phyloP scores from a whole-genome alignment of 2,329 filamentous ascomycete genomes.

The Bipolaris sorokiniana region DNA sequence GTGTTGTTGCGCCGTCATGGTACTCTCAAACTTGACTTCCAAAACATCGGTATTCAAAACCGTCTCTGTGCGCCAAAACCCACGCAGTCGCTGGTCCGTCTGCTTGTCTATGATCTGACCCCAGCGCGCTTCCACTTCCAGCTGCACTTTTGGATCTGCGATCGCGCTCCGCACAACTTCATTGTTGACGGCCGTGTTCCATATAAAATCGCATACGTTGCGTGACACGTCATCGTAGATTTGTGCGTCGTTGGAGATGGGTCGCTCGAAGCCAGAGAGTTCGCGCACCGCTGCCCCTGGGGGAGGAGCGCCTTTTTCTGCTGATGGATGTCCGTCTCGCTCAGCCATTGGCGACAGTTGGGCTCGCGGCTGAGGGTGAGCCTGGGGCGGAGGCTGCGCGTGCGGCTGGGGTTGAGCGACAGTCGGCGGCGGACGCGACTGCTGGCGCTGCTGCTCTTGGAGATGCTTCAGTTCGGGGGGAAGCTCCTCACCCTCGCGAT shows the following conservation, averaged over 20 bases:
- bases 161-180: conserved; percentile 62
- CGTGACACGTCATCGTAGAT: conserved; percentile 74
- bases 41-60: conserved; percentile 32
- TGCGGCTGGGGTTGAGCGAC: conserved; percentile 23
- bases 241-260: conserved; percentile 73
- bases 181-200: conserved; percentile 70
- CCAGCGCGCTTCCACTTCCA: conserved; percentile 95
- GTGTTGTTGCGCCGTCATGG: conserved; percentile 93
- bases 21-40: conserved; percentile 72
- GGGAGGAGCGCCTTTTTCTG: conserved; percentile 16
- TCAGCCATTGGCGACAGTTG: conserved; percentile 19
- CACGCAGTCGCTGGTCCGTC: conserved; percentile 69
- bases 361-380: conserved; percentile 12
- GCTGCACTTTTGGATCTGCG: conserved; percentile 66
- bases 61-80: conserved; percentile 69
- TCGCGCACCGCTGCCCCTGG: conserved; percentile 17
- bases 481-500: conserved; percentile 37
- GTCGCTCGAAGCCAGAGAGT: conserved; percentile 55
- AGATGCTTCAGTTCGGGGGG: conserved; percentile 33
- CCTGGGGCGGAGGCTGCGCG: conserved; percentile 22
- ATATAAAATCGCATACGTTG: conserved; percentile 81
- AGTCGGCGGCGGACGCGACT: conserved; percentile 29
- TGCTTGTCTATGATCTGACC: conserved; percentile 77
- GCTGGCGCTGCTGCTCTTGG: conserved; percentile 32
- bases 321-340: conserved; percentile 28